Evolutionary conservation across 75 land plant genomes (phyloP), one percentile per base, ranked within the genome.

Genomic region (Chamaecyparis obtusa): DNA sequence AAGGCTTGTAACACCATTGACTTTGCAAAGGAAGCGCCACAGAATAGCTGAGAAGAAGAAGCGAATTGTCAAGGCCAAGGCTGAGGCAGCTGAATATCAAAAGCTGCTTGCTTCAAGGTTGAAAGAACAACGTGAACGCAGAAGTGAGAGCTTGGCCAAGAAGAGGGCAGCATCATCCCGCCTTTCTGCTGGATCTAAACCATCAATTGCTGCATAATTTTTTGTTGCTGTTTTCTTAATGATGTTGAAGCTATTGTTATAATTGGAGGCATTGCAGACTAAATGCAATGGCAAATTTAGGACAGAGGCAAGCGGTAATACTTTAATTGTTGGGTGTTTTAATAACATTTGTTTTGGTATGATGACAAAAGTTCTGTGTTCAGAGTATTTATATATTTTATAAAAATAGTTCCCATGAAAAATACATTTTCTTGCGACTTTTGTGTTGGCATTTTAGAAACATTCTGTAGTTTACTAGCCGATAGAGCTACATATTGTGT

Each of bases 71-170:
- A 95, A 96, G 93, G 97, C 98, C 85, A 95, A 96, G 93, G 32
- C 91, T 3, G 98, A 96, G 86, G 98, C 98, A 15, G 94, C 94
- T 56, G 98, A 96, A 78, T 96, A 95, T 84, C 98, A 96, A 89
- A 96, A 95, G 89, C 97, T 96, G 15, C 95, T 96, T 67, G 95
- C 98, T 41, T 84, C 90, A 44, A 89, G 98, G 69, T 86, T 96
- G 90, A 96, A 95, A 90, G 98, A 96, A 87, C 98, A 96, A 86
- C 90, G 98, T 33, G 98, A 96, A 14, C 93, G 93, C 82, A 88
- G 98, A 76, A 94, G 92, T 86, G 95, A 90, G 88, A 89, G 91
- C 71, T 67, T 94, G 85, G 95, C 95, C 11, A 94, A 92, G 92
- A 94, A 89, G 84, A 88, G 95, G 17, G 41, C 64, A 54, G 86